Conservation (phyloP, 306 rosid species). For the Prunus mira region DNA sequence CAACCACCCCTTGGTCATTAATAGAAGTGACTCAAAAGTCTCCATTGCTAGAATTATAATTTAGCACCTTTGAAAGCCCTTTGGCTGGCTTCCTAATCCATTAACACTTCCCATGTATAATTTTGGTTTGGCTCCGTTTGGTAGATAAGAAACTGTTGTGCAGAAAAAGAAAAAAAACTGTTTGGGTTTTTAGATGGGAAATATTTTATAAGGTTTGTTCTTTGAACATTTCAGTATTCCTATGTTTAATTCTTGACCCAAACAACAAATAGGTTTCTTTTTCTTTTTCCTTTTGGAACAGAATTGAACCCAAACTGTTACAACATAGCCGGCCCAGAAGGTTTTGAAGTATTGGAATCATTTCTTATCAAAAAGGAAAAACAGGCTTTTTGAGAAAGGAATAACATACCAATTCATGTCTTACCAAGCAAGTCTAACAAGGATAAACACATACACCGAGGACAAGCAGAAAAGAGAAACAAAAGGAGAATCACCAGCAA, state of each 20-base stretch:
- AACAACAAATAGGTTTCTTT: too few relatives aligned
- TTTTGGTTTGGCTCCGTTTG: not conserved
- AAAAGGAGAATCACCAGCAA: not conserved
- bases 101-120: not conserved
- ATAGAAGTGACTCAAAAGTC: not conserved
- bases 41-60: too few relatives aligned
- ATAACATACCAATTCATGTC: not conserved
- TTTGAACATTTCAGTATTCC: not conserved
- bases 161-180: too few relatives aligned
- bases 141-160: not conserved
- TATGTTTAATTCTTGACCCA: too few relatives aligned
- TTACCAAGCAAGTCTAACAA: not conserved
- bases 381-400: not conserved
- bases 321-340: slow-evolving; percentile 12
- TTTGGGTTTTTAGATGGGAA: not conserved
- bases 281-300: too few relatives aligned
- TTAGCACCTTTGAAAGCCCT: too few relatives aligned
- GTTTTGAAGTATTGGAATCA: not conserved
- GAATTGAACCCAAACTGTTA: not conserved
- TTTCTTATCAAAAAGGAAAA: not conserved
- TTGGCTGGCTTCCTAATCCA: not conserved
- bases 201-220: not conserved
- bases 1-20: not conserved
- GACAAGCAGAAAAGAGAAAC: not conserved
- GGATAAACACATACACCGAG: not conserved